phyloP scores from a whole-genome alignment of 2,329 filamentous ascomycete genomes.

The Hypoxylon sp. region DNA sequence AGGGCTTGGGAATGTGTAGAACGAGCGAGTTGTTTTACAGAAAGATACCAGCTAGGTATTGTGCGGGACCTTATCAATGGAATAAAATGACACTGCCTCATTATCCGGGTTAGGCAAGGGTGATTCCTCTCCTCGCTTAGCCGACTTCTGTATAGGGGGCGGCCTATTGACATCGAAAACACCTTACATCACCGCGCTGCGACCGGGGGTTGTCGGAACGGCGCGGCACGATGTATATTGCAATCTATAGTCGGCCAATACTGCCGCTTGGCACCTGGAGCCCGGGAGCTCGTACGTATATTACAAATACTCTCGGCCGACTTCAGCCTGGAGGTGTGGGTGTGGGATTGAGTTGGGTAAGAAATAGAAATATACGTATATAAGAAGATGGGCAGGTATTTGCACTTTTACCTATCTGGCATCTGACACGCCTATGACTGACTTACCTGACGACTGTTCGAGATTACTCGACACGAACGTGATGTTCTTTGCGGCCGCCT shows the following conservation, averaged over 20 bases:
- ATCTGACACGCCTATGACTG: constrained; percentile 4
- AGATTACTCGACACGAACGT: constrained; percentile 53
- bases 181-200: constrained; percentile 13
- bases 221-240: constrained; percentile 11
- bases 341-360: not conserved
- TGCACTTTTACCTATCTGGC: not conserved
- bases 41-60: too few relatives aligned
- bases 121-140: constrained; percentile 14
- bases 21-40: too few relatives aligned
- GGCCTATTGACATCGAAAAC: constrained; percentile 1
- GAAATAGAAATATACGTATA: constrained; percentile 6
- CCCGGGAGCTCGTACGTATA: constrained; percentile 25
- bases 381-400: not conserved
- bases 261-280: constrained; percentile 20
- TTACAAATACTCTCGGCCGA: constrained; percentile 23
- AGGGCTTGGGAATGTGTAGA: too few relatives aligned
- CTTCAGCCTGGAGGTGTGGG: constrained; percentile 16
- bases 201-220: constrained; percentile 1
- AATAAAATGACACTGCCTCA: too few relatives aligned
- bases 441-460: constrained; percentile 46
- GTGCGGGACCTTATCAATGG: too few relatives aligned
- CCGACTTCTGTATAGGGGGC: constrained; percentile 4
- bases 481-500: constrained; percentile 49
- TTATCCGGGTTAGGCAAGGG: too few relatives aligned
- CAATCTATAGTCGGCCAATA: constrained; percentile 24